Evolutionary conservation across 352 stramenopile genomes (phyloP).

Genomic region (Phytophthora fragariae): DNA sequence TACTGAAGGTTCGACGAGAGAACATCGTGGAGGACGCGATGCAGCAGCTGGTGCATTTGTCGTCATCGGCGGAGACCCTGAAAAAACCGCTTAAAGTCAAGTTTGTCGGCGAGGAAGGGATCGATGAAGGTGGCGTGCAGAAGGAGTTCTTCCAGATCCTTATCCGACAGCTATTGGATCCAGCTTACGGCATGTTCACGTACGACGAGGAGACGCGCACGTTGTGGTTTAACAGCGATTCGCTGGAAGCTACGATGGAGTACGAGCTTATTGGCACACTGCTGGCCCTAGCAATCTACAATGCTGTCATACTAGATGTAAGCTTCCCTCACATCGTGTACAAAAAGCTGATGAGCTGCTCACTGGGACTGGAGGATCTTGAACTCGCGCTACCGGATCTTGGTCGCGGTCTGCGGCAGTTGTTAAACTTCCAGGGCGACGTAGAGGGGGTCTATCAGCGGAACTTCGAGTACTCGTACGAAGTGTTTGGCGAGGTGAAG

Average conservation of each 20-base stretch:
- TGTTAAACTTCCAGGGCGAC: slow-evolving; percentile 75
- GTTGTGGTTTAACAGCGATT: slow-evolving; percentile 87
- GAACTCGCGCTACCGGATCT: slow-evolving; percentile 65
- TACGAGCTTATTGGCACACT: slow-evolving; percentile 89
- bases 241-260: slow-evolving; percentile 83
- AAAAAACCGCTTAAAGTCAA: slow-evolving; percentile 89
- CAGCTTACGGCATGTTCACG: slow-evolving; percentile 82
- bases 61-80: slow-evolving; percentile 57
- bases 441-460: slow-evolving; percentile 76
- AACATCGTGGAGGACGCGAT: slow-evolving; percentile 82
- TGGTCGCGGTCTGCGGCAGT: slow-evolving; percentile 66
- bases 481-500: slow-evolving; percentile 83
- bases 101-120: slow-evolving; percentile 84
- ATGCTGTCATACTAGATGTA: slow-evolving; percentile 84
- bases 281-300: slow-evolving; percentile 86
- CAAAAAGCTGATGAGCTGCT: slow-evolving; percentile 79
- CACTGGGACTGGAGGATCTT: slow-evolving; percentile 63
- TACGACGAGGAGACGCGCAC: slow-evolving; percentile 75
- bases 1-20: slow-evolving; percentile 73
- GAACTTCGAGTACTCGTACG: slow-evolving; percentile 85
- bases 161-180: slow-evolving; percentile 75
- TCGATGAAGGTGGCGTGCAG: slow-evolving; percentile 82
- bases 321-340: slow-evolving; percentile 85
- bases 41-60: slow-evolving; percentile 71
- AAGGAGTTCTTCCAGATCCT: slow-evolving; percentile 90